Conservation (phyloP, 1,284 basidiomycete species). For the Trichosporon sp. region DNA sequence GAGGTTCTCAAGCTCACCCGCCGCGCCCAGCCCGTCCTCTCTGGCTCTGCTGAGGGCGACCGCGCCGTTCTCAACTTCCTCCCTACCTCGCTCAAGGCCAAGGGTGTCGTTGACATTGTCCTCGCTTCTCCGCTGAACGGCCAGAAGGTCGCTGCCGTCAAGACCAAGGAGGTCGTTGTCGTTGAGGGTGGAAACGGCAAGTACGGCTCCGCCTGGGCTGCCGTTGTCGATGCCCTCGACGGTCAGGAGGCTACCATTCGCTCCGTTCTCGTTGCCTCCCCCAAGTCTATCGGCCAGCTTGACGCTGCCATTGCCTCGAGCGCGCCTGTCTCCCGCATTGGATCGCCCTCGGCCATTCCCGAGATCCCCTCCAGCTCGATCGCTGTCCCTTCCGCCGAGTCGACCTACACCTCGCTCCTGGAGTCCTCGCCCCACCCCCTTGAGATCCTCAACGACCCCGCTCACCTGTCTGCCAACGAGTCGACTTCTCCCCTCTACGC, state of each 20-base stretch:
- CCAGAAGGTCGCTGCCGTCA: slow-evolving; percentile 62
- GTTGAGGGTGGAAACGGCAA: slow-evolving; percentile 79
- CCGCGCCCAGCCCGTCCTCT: slow-evolving; percentile 58
- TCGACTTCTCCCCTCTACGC: slow-evolving; percentile 91
- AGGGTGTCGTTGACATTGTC: slow-evolving; percentile 61
- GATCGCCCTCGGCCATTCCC: slow-evolving; percentile 27
- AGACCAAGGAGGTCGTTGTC: slow-evolving; percentile 68
- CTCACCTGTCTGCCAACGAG: slow-evolving; percentile 64
- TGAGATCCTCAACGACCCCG: slow-evolving; percentile 75
- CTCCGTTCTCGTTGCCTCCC: slow-evolving; percentile 44
- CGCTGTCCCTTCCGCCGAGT: slow-evolving; percentile 75
- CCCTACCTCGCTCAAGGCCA: slow-evolving; percentile 46
- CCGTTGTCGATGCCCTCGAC: slow-evolving; percentile 41
- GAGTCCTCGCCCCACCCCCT: slow-evolving; percentile 78
- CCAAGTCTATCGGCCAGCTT: slow-evolving; percentile 41
- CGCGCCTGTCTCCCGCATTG: slow-evolving; percentile 37
- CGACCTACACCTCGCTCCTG: slow-evolving; percentile 86
- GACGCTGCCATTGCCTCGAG: slow-evolving; percentile 36
- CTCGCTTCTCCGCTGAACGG: slow-evolving; percentile 63
- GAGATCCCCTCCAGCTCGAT: slow-evolving; percentile 54
- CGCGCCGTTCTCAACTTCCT: slow-evolving; percentile 71
- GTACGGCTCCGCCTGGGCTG: slow-evolving; percentile 64
- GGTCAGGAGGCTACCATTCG: slow-evolving; percentile 38
- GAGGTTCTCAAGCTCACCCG: slow-evolving; percentile 61
- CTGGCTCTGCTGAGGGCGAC: slow-evolving; percentile 53